Evolutionary conservation across 371 early-diverging fungal genomes (phyloP).

Genomic region (Actinomortierella wolfii): DNA sequence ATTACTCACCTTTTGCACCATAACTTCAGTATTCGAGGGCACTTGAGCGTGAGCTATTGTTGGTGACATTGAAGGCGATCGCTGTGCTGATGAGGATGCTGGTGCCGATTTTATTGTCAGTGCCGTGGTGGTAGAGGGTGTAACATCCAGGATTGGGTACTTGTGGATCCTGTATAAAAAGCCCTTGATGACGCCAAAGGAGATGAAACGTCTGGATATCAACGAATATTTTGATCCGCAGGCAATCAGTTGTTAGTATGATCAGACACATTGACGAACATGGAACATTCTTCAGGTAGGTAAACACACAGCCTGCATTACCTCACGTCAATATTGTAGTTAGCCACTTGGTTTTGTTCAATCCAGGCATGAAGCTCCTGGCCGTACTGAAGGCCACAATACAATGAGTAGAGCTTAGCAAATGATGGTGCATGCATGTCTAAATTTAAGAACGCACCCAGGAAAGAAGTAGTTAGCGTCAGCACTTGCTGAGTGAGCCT

Average conservation of each 20-base stretch:
- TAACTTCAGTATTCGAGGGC: no score
- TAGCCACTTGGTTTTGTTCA: slow-evolving; percentile 66
- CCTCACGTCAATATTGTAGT: slow-evolving; percentile 77
- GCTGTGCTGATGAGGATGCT: no score
- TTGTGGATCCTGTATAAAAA: slow-evolving; percentile 82
- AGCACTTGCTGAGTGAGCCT: slow-evolving; percentile 2
- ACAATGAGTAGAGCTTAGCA: slow-evolving; percentile 71
- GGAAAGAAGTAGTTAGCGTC: slow-evolving; percentile 7
- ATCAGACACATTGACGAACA: no score
- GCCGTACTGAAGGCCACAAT: slow-evolving; percentile 76
- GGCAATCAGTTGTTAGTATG: not conserved
- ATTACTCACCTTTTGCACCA: no score
- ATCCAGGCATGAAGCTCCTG: slow-evolving; percentile 77
- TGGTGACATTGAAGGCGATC: no score
- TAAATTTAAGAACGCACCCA: slow-evolving; percentile 36
- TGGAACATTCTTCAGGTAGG: not conserved
- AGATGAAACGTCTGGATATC: slow-evolving; percentile 70
- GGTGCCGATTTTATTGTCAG: not conserved
- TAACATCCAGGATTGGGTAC: slow-evolving; percentile 67
- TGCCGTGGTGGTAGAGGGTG: slow-evolving; percentile 7
- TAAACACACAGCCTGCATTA: slow-evolving; percentile 25
- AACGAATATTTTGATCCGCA: not conserved
- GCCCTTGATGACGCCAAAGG: slow-evolving; percentile 82
- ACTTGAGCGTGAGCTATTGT: no score
- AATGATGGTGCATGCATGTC: slow-evolving; percentile 59